Percentiles rank a stretch among this genome's conserved stretches.
phyloP scores from a whole-genome alignment of 768 basidiomycete genomes.

The Suillus bovinus region DNA sequence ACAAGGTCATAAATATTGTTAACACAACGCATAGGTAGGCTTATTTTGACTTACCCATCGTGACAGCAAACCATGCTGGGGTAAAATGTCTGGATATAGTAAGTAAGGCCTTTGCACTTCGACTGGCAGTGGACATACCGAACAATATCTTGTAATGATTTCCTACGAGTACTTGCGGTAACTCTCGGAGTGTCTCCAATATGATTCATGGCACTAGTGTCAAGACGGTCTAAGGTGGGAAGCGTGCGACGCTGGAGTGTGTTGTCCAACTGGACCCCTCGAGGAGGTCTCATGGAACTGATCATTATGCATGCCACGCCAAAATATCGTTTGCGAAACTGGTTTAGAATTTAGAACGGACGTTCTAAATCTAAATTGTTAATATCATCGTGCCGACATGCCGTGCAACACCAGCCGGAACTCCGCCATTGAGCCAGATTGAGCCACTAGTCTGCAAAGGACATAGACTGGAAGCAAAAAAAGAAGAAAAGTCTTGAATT shows the following conservation, averaged over 20 bases:
- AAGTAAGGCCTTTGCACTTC: neutral
- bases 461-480: too few relatives aligned
- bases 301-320: neutral
- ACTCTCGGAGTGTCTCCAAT: neutral
- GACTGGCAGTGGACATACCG: conserved; percentile 27
- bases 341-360: too few relatives aligned
- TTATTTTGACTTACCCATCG: conserved; percentile 44
- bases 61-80: conserved; percentile 55
- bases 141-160: conserved; percentile 36
- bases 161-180: conserved; percentile 14
- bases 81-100: conserved; percentile 45
- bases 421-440: too few relatives aligned
- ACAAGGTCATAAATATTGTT: neutral
- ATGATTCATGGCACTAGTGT: neutral
- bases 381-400: too few relatives aligned
- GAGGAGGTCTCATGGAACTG: neutral
- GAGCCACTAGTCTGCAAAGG: too few relatives aligned
- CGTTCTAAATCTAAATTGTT: too few relatives aligned
- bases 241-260: neutral
- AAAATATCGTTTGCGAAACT: too few relatives aligned
- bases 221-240: neutral
- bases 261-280: neutral
- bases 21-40: neutral
- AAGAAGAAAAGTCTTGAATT: too few relatives aligned
- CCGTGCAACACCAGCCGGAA: too few relatives aligned